Evolutionary conservation across 805 yeast species (phyloP), one percentile per base, ranked within the genome.

Genomic region (Kodamaea kaohsiungensis): DNA sequence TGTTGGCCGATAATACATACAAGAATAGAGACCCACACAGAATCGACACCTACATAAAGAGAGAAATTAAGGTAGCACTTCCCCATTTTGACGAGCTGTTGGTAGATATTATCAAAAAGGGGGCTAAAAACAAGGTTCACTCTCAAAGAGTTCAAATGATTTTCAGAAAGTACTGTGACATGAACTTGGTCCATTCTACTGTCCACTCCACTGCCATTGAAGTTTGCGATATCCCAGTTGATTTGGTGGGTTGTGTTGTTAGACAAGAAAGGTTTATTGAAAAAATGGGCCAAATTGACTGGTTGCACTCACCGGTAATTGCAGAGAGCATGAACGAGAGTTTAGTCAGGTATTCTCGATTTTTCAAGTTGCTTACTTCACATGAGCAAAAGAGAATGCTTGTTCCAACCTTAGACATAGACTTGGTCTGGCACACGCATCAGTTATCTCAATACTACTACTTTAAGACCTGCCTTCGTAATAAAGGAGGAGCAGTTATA

Each of bases 391-490:
- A 15, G 15, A 25, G 43, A 25, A 57, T 51, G 56, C 49, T 59
- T n/a, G 65, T 66, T 1, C 70, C 71, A 1, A 65, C 69, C 3
- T 55, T 67, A 46, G 70, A 67, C 38, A 66, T 67, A 22, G 70
- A 66, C 45, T 56, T 67, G 46, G 48, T 65, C 4, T 66, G 71
- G 71, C 69, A 61, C 50, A 67, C 71, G 7, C 70, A 67, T 50
- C 68, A 64, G 42, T 54, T 67, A 9, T 46, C 58, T 7, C 51
- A 56, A 51, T 48, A 43, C 46, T 43, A 53, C 35, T 65, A 66
- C 53, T 55, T 61, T 42, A 25, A 33, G 8, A 57, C 56, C 19
- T 59, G 64, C 46, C 43, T 38, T n/a, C 13, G 12, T 0, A 33
- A 56, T 7, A 55, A 40, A n/a, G 43, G 45, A 5, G 18, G 46